phyloP scores from a whole-genome alignment of 306 rosid species.

The Myrica gale region DNA sequence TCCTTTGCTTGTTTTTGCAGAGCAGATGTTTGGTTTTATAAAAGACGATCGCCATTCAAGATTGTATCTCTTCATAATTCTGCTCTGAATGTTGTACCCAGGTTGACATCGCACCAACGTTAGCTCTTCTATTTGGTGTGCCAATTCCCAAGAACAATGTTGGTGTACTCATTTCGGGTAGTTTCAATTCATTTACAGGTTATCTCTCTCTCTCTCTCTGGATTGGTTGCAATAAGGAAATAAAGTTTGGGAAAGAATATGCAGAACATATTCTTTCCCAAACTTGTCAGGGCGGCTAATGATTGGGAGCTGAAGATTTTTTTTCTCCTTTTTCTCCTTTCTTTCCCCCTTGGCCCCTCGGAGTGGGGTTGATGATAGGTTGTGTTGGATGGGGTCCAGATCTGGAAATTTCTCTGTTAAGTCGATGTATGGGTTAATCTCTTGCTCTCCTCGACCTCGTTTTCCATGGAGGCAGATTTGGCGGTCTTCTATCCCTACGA shows the following conservation, averaged over 20 bases:
- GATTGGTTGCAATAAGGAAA: conserved; percentile 14
- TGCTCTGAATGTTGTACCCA: conserved; percentile 36
- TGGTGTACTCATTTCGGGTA: conserved; percentile 64
- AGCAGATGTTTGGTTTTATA: conserved; percentile 5
- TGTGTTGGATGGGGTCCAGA: no score
- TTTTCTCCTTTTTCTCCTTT: no score
- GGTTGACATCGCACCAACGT: conserved; percentile 87
- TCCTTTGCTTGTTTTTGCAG: conserved; percentile 13
- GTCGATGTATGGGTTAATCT: no score
- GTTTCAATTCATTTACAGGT: conserved; percentile 57
- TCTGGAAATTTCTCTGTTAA: no score
- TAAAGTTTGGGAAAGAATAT: not conserved
- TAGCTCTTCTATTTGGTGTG: conserved; percentile 82
- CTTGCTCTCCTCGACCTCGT: no score
- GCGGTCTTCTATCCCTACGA: no score
- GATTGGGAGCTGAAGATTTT: no score
- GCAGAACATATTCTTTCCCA: no score
- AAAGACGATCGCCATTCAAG: conserved; percentile 10
- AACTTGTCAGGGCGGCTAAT: no score
- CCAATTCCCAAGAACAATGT: conserved; percentile 93
- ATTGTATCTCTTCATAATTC: conserved; percentile 28
- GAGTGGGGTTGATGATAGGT: no score
- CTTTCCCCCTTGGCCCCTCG: no score
- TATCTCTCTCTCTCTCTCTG: conserved; percentile 30
- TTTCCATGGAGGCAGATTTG: no score